Percentiles rank a stretch among this genome's conserved stretches.
These are phyloP conservation scores for Picea glauca DNA, from an alignment of 75 land plant genomes.

Conservation along the genomic window DNA sequence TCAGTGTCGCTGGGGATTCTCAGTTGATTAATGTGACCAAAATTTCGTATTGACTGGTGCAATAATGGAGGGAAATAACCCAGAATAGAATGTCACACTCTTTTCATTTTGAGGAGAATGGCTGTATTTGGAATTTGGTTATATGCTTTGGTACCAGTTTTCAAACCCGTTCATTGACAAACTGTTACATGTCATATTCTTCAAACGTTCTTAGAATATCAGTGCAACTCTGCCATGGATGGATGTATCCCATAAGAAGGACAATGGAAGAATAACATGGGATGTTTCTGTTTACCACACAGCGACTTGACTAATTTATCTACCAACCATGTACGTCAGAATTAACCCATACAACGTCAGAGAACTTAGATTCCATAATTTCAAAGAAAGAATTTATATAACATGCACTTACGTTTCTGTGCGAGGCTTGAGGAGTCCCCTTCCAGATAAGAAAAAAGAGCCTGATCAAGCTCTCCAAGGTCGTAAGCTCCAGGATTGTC, in stretches of 20 bases:
- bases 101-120: constrained; percentile 1
- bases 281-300: no score
- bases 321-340: not conserved
- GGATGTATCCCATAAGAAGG: not conserved
- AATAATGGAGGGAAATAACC: not conserved
- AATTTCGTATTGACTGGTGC: constrained; percentile 11
- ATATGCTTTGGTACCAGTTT: not conserved
- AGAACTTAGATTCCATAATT: not conserved
- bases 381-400: not conserved
- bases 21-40: constrained; percentile 6
- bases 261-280: not conserved
- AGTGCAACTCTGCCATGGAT: constrained; percentile 6
- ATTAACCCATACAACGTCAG: not conserved
- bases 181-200: constrained; percentile 14
- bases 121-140: not conserved
- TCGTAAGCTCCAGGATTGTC: constrained; percentile 39
- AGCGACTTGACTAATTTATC: no score
- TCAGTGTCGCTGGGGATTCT: no score
- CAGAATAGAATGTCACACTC: constrained; percentile 4
- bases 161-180: constrained; percentile 6
- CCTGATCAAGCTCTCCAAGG: constrained; percentile 67
- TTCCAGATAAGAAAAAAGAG: constrained; percentile 55
- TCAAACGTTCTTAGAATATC: not conserved
- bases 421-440: constrained; percentile 31
- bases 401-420: constrained; percentile 28